A percentile compares a stretch with the other conserved stretches of the same genome.
These are phyloP conservation scores for Davidsoniella virescens DNA, from an alignment of 2,329 filamentous ascomycete genomes.

Conservation along the genomic window DNA sequence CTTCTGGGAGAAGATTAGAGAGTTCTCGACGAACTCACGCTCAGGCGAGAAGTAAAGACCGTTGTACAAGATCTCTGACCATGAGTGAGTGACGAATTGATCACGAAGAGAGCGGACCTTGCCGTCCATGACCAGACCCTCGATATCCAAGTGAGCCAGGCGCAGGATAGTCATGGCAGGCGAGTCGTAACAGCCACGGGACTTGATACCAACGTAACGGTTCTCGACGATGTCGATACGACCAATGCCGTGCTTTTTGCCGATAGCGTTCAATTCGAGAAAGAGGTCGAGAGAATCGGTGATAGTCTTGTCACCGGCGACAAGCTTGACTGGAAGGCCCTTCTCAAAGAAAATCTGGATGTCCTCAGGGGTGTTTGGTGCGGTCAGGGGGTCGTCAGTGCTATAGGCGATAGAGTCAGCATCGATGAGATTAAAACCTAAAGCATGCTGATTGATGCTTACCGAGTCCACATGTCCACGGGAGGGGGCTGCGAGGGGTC, in stretches of 20 bases:
- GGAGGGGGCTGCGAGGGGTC: constrained; percentile 41
- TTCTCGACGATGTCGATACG: constrained; percentile 43
- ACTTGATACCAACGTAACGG: constrained; percentile 22
- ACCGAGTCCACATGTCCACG: constrained; percentile 51
- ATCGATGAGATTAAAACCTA: neutral
- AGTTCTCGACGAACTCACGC: constrained; percentile 41
- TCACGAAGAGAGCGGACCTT: constrained; percentile 37
- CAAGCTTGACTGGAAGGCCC: constrained; percentile 50
- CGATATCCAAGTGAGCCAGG: constrained; percentile 28
- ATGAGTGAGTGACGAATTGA: constrained; percentile 32
- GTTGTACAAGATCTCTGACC: constrained; percentile 30
- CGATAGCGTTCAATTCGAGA: constrained; percentile 46
- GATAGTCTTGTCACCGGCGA: constrained; percentile 36
- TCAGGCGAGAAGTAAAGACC: constrained; percentile 37
- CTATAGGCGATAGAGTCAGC: constrained; percentile 13
- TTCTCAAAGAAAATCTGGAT: constrained; percentile 51
- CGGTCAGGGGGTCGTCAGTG: constrained; percentile 42
- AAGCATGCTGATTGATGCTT: neutral
- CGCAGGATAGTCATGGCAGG: constrained; percentile 18
- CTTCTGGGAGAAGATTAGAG: constrained; percentile 42
- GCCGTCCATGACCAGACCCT: constrained; percentile 40
- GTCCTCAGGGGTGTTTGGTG: constrained; percentile 46
- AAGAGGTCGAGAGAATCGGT: constrained; percentile 52
- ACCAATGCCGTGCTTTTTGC: constrained; percentile 47
- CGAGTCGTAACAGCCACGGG: constrained; percentile 31